Evolutionary conservation across 306 rosid species (phyloP).

Genomic region (Psophocarpus tetragonolobus): DNA sequence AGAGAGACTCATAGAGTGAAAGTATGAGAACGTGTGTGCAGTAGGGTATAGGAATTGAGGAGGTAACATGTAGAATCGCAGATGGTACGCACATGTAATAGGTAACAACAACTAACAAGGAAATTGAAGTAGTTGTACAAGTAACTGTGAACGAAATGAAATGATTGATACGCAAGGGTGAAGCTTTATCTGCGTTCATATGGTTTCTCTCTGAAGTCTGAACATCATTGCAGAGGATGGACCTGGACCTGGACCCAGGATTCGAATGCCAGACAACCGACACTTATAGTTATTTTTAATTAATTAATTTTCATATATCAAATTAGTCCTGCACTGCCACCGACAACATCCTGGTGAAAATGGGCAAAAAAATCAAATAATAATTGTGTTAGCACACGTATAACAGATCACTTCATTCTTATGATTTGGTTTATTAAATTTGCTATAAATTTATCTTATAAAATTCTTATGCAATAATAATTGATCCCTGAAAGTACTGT

Average conservation of each 20-base stretch:
- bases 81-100: background rate
- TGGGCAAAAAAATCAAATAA: background rate
- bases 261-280: constrained; percentile 51
- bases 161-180: constrained; percentile 1
- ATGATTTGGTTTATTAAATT: background rate
- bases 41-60: too few relatives aligned
- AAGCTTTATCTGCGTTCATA: constrained; percentile 29
- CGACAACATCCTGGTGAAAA: constrained; percentile 34
- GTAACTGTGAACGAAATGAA: background rate
- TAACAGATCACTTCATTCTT: background rate
- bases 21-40: background rate
- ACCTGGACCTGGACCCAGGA: constrained; percentile 48
- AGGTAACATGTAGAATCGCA: background rate
- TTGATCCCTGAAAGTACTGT: too few relatives aligned
- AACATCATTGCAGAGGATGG: constrained; percentile 35
- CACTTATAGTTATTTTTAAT: constrained; percentile 35
- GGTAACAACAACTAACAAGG: background rate
- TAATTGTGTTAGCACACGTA: background rate
- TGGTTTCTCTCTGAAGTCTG: constrained; percentile 4
- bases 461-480: background rate
- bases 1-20: too few relatives aligned
- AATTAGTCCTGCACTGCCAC: constrained; percentile 43
- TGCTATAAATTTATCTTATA: background rate
- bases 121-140: background rate
- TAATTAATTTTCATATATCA: constrained; percentile 22